Evolutionary conservation across 2,329 filamentous ascomycete genomes (phyloP).

Genomic region (Paracamarosporium sp.): DNA sequence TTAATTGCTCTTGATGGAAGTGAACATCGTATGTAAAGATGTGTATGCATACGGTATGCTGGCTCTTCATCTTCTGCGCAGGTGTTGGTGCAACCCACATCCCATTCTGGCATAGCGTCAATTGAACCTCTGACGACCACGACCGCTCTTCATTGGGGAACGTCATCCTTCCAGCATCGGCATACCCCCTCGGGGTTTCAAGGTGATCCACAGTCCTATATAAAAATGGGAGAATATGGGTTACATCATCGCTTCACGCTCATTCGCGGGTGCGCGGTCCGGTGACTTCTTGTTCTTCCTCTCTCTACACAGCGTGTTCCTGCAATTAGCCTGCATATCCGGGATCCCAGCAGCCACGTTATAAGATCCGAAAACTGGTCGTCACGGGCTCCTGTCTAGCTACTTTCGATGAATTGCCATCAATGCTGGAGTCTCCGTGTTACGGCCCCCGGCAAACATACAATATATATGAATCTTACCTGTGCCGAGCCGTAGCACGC

Average conservation of each 20-base stretch:
- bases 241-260: neutral
- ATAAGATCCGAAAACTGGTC: neutral
- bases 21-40: no score
- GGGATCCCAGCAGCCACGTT: constrained; percentile 8
- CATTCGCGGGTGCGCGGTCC: constrained; percentile 7
- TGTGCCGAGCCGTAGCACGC: neutral
- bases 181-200: no score
- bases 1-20: no score
- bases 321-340: constrained; percentile 10
- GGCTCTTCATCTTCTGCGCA: no score
- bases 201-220: neutral
- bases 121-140: no score
- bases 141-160: no score
- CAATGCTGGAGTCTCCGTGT: neutral
- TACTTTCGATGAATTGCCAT: neutral
- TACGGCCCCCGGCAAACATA: neutral
- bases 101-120: no score
- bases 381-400: constrained; percentile 3
- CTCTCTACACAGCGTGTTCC: neutral
- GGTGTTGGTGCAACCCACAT: no score
- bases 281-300: neutral
- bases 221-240: neutral
- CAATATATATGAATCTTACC: constrained; percentile 6
- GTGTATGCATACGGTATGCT: no score
- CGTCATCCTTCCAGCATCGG: no score